Percentiles rank a stretch among this genome's conserved stretches.
These are phyloP conservation scores for Kitagawia praeruptora DNA, from an alignment of 129 eudicot species.

Conservation along the genomic window DNA sequence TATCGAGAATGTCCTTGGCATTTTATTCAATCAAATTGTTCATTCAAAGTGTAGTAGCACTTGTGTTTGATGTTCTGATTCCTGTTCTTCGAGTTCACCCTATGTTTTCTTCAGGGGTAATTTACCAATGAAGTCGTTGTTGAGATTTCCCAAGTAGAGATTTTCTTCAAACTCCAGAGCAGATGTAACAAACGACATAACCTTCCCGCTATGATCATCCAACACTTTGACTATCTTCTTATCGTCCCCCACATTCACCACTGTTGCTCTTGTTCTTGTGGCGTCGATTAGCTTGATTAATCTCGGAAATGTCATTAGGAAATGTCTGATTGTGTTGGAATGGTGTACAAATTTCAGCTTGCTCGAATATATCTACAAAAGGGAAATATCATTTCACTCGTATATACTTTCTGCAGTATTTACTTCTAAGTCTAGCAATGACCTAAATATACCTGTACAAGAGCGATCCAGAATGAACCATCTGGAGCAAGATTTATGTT, in stretches of 20 bases:
- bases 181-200: slow-evolving; percentile 64
- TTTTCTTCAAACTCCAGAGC: slow-evolving; percentile 55
- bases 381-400: neutral
- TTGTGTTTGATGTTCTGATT: too few species aligned
- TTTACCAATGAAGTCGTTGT: slow-evolving; percentile 53
- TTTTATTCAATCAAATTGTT: too few species aligned
- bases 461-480: neutral
- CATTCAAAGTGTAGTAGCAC: too few species aligned
- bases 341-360: slow-evolving; percentile 40
- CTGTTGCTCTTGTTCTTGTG: slow-evolving; percentile 32
- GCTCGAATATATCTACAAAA: slow-evolving; percentile 31
- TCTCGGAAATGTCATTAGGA: slow-evolving; percentile 42
- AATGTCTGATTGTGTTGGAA: slow-evolving; percentile 34
- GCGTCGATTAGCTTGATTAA: slow-evolving; percentile 19
- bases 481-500: neutral
- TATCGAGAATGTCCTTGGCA: too few species aligned
- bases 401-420: neutral
- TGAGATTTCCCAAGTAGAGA: slow-evolving; percentile 60
- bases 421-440: too few species aligned
- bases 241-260: slow-evolving; percentile 47
- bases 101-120: slow-evolving; percentile 22
- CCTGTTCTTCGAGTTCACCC: too few species aligned
- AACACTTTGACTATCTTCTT: slow-evolving; percentile 43
- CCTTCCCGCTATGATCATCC: slow-evolving; percentile 61
- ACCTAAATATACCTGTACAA: neutral